These are phyloP conservation scores for Sporothrix pallida DNA, from an alignment of 2,329 filamentous ascomycete species.

Conservation along the genomic window DNA sequence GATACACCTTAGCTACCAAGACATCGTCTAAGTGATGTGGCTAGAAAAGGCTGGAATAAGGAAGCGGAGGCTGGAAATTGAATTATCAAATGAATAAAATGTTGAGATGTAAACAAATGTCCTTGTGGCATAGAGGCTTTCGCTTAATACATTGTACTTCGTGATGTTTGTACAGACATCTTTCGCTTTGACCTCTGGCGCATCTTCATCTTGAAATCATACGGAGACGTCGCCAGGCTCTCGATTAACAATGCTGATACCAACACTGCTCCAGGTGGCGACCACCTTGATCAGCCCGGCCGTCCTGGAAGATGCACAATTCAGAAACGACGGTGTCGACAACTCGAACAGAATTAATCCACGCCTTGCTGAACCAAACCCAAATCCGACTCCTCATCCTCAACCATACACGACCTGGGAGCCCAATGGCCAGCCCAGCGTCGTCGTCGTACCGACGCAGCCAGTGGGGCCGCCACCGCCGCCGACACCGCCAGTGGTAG, in stretches of 20 bases:
- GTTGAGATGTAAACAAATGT: background rate
- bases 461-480: background rate
- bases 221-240: too few relatives aligned
- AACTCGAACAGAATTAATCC: background rate
- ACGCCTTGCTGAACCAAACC: background rate
- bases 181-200: too few relatives aligned
- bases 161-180: background rate
- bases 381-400: background rate
- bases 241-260: background rate
- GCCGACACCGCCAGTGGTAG: background rate
- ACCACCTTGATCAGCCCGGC: background rate
- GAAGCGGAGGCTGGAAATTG: background rate
- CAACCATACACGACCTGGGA: slow-evolving; percentile 12
- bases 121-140: background rate
- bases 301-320: background rate
- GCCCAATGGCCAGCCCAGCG: slow-evolving; percentile 12
- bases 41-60: background rate
- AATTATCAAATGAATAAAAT: background rate
- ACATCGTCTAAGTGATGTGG: background rate
- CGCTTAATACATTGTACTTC: background rate
- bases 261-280: background rate
- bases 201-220: background rate
- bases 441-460: background rate
- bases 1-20: background rate
- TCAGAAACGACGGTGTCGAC: too few relatives aligned